These are phyloP conservation scores for Pouteria glomerata DNA, from an alignment of 148 eudicot genomes.

Conservation along the genomic window DNA sequence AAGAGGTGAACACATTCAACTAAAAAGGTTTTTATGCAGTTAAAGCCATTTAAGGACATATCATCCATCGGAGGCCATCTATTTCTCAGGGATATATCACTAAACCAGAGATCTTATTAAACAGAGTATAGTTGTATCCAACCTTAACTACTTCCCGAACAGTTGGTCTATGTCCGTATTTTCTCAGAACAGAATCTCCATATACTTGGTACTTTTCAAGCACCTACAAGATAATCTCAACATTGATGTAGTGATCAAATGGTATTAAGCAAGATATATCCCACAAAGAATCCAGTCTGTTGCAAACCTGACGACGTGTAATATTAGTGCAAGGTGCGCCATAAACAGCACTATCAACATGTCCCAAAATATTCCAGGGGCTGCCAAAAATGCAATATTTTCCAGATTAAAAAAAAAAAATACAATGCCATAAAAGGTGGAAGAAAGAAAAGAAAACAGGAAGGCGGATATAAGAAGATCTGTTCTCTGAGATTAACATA, in stretches of 20 bases:
- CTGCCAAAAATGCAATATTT: constrained; percentile 56
- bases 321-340: constrained; percentile 64
- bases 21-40: not conserved
- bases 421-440: no score
- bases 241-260: not conserved
- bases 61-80: not conserved
- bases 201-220: constrained; percentile 76
- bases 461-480: no score
- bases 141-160: constrained; percentile 82
- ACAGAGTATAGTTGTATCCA: constrained; percentile 1
- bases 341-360: constrained; percentile 72
- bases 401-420: no score
- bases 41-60: not conserved
- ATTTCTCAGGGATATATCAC: not conserved
- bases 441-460: no score
- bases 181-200: constrained; percentile 72
- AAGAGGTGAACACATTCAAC: no score
- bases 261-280: not conserved
- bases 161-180: constrained; percentile 67
- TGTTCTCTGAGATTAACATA: no score
- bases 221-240: constrained; percentile 38
- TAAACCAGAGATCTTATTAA: not conserved
- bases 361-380: constrained; percentile 70
- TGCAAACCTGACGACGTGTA: constrained; percentile 76
- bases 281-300: not conserved